These are phyloP conservation scores for Trichoderma gamsii DNA, from an alignment of 495 filamentous ascomycete genomes.

Conservation along the genomic window DNA sequence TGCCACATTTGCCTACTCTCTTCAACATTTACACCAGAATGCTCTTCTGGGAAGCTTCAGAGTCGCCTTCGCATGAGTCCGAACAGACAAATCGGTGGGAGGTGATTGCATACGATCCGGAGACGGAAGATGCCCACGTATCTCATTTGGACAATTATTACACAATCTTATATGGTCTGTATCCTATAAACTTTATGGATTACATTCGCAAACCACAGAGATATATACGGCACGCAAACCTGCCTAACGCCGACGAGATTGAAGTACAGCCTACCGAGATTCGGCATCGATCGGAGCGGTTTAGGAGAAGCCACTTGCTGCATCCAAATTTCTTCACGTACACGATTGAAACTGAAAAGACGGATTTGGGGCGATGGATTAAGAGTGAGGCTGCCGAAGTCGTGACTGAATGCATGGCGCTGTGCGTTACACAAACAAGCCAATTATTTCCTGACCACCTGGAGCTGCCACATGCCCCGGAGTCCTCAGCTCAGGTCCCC, in stretches of 20 bases:
- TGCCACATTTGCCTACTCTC: constrained; percentile 54
- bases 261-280: constrained; percentile 69
- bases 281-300: constrained; percentile 58
- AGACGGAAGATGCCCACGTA: constrained; percentile 52
- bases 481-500: not conserved
- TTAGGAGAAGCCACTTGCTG: constrained; percentile 58
- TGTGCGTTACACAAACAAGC: constrained; percentile 28
- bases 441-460: constrained; percentile 17
- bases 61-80: constrained; percentile 28
- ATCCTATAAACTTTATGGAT: constrained; percentile 71
- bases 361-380: constrained; percentile 62
- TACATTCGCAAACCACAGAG: constrained; percentile 70
- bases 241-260: constrained; percentile 57
- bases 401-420: constrained; percentile 59
- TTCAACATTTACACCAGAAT: constrained; percentile 71
- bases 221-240: constrained; percentile 58
- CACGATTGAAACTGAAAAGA: constrained; percentile 66
- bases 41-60: constrained; percentile 60
- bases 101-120: constrained; percentile 48
- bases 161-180: constrained; percentile 70
- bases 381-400: constrained; percentile 67
- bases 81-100: constrained; percentile 50
- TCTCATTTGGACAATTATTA: constrained; percentile 72
- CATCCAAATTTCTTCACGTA: constrained; percentile 69
- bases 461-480: constrained; percentile 4